Evolutionary conservation across 495 filamentous ascomycete genomes (phyloP), one percentile per base, ranked within the genome.

Genomic region (Xylaria flabelliformis): DNA sequence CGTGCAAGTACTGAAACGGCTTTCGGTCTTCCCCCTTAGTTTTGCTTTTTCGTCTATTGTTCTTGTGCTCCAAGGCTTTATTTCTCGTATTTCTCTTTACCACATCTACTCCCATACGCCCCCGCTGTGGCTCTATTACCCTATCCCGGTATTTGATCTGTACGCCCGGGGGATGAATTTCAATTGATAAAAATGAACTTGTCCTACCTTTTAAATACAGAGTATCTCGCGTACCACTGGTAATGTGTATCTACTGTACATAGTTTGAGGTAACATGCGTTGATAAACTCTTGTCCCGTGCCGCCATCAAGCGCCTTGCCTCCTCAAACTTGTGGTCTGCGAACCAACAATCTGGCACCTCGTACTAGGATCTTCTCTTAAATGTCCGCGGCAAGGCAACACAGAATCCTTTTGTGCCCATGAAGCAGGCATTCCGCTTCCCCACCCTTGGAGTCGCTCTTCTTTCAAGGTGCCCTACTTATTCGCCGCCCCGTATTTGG

Each of bases 281-380:
- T 4, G 15, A 39, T 26, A 51, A 50, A 48, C 39, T 50, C 12
- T 21, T 41, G 32, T 32, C 21, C 55, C 4, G 21, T 56, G 53
- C 39, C 41, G 36, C 51, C 41, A 29, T n/a, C 21, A 50, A 67
- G 19, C 48, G 34, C 36, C 10, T 63, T 34, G 9, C n/a, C 42
- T 42, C 21, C 34, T 59, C 12, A 21, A 36, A 24, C 29, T 48
- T 44, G 68, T 64, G 58, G 63, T 36, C 69, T 58, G 50, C 48
- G 59, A 71, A 64, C 69, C 59, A 71, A 41, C 59, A 58, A 71
- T 48, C 56, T 64, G 69, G 69, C 69, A 71, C 69, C 69, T 71
- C 69, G 46, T 61, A 71, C 69, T 10, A 64, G 46, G 48, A 64
- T 71, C 19, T 34, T 53, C 32, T n/a, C 34, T 63, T 55, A 71